Evolutionary conservation across 441 rosid genomes (phyloP).

Genomic region (Euphorbia celastroides): DNA sequence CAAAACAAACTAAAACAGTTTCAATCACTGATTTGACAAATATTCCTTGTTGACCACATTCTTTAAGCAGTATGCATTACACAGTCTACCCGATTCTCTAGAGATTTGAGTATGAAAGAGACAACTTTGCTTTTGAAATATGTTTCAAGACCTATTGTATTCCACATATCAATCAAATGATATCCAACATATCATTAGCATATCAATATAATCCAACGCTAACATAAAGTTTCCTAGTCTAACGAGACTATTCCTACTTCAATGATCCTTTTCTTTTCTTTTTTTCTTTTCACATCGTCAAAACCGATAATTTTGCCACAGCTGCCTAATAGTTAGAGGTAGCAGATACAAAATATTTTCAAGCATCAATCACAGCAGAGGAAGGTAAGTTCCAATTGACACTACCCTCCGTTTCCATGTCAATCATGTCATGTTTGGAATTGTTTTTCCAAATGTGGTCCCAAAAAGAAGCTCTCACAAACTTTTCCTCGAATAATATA

Average conservation of each 20-base stretch:
- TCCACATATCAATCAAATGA: neutral
- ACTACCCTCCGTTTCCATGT: neutral
- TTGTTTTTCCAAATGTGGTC: too few species aligned
- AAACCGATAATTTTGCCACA: neutral
- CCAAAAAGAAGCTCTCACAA: too few species aligned
- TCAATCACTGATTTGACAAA: neutral
- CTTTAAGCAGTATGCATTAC: neutral
- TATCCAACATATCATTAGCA: neutral
- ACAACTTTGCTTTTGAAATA: conserved; percentile 1
- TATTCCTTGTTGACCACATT: conserved; percentile 3
- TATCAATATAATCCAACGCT: neutral
- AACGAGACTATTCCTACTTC: neutral
- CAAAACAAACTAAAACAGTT: neutral
- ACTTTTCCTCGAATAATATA: too few species aligned
- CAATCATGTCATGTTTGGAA: too few species aligned
- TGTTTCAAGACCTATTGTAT: neutral
- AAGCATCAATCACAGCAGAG: neutral
- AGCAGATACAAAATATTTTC: neutral
- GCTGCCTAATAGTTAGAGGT: neutral
- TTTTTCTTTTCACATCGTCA: neutral
- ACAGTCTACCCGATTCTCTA: neutral
- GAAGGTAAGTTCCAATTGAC: neutral
- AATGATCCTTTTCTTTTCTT: neutral
- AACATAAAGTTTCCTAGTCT: neutral
- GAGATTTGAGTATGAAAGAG: neutral